A percentile compares a stretch with the other conserved stretches of the same genome.
Evolutionary conservation across 306 rosid genomes (phyloP).

Genomic region (Carpinus fangiana): DNA sequence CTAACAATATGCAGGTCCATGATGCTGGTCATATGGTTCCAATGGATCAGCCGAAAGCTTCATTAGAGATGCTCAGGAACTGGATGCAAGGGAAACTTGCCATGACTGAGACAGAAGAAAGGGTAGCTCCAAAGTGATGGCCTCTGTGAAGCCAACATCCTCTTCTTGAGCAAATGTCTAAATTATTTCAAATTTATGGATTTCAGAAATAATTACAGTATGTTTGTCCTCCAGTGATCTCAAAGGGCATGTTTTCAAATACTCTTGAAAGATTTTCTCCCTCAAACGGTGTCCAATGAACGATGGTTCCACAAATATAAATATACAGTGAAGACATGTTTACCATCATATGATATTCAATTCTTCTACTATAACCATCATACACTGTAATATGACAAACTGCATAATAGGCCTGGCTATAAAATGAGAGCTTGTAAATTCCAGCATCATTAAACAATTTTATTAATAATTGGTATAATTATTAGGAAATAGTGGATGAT

Average conservation of each 20-base stretch:
- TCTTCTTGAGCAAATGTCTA: slow-evolving; percentile 22
- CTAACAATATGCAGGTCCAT: slow-evolving; percentile 46
- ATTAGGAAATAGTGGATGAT: background rate
- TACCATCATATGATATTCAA: background rate
- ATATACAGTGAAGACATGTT: background rate
- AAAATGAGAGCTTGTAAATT: background rate
- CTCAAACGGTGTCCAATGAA: background rate
- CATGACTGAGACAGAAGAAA: slow-evolving; percentile 22
- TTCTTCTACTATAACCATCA: background rate
- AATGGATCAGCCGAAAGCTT: slow-evolving; percentile 92
- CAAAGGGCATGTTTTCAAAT: background rate
- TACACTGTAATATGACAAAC: background rate
- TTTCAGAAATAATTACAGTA: background rate
- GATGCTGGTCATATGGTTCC: slow-evolving; percentile 94
- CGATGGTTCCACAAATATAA: background rate
- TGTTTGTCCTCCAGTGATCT: background rate
- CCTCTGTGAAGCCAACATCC: slow-evolving; percentile 7
- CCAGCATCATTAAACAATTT: background rate
- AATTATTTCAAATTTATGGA: background rate
- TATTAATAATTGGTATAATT: background rate
- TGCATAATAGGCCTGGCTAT: background rate
- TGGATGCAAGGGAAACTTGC: slow-evolving; percentile 83
- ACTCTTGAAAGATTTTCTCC: background rate
- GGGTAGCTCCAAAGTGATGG: slow-evolving; percentile 45
- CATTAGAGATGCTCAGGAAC: slow-evolving; percentile 63